Evolutionary conservation across 495 filamentous ascomycete species (phyloP).

Genomic region (Lophiostoma macrostomum): DNA sequence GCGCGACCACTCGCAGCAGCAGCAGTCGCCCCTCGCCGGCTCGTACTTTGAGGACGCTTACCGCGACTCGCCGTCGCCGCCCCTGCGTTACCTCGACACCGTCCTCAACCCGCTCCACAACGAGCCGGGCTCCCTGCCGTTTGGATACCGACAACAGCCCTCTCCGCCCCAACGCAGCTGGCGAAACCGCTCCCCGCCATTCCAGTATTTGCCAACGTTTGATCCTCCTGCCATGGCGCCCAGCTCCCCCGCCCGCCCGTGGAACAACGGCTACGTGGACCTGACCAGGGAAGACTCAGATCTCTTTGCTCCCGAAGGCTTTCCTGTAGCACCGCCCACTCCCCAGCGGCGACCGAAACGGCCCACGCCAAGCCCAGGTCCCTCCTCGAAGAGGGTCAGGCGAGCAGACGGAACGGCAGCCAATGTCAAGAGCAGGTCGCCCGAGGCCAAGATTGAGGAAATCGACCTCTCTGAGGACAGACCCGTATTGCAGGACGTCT

Average conservation of each 20-base stretch:
- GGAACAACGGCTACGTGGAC: conserved; percentile 39
- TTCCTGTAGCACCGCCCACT: conserved; percentile 1
- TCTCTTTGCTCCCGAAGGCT: too few relatives aligned
- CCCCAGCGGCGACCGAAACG: neutral
- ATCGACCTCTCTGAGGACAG: conserved; percentile 57
- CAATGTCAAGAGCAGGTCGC: conserved; percentile 8
- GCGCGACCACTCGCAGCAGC: conserved; percentile 7
- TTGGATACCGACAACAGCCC: conserved; percentile 1
- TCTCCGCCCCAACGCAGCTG: neutral
- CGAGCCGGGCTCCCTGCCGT: conserved; percentile 1
- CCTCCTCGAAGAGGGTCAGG: conserved; percentile 39
- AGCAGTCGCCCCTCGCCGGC: neutral
- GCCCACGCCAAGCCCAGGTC: conserved; percentile 6
- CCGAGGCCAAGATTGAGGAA: conserved; percentile 31
- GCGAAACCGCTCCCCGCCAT: neutral
- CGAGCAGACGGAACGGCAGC: conserved; percentile 29
- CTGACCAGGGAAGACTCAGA: conserved; percentile 39
- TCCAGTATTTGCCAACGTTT: neutral
- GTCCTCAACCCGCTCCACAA: conserved; percentile 32
- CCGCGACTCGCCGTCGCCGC: conserved; percentile 8
- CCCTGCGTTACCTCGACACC: conserved; percentile 17
- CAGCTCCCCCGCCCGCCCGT: conserved; percentile 12
- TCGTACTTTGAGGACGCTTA: conserved; percentile 26
- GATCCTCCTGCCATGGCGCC: conserved; percentile 1
- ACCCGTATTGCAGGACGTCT: conserved; percentile 44